Evolutionary conservation across 2,329 filamentous ascomycete species (phyloP).

Genomic region (Colletotrichum godetiae): DNA sequence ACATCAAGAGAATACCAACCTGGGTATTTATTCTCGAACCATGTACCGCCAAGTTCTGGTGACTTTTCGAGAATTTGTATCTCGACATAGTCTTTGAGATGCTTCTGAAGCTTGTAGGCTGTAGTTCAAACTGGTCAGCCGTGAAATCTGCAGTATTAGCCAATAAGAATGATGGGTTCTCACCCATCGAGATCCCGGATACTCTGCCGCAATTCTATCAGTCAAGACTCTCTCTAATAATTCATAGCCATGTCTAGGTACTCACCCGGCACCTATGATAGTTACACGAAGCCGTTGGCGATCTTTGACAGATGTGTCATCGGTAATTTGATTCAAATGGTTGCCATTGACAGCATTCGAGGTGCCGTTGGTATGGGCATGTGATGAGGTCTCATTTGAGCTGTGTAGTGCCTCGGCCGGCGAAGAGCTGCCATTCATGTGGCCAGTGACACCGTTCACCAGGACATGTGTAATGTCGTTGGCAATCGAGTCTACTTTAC

Average conservation of each 20-base stretch:
- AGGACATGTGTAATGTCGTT: not conserved
- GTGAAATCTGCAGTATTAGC: not conserved
- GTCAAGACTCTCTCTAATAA: not conserved
- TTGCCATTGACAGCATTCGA: not conserved
- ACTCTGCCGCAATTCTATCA: not conserved
- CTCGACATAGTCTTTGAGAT: slow-evolving; percentile 37
- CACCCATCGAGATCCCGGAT: not conserved
- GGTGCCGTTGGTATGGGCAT: not conserved
- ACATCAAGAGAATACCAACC: not conserved
- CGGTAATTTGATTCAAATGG: not conserved
- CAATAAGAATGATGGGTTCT: not conserved
- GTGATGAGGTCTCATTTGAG: not conserved
- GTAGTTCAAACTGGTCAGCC: not conserved
- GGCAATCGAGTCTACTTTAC: not conserved
- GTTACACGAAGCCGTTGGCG: not conserved
- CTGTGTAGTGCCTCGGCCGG: not conserved
- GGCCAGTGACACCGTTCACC: not conserved
- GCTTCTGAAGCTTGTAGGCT: slow-evolving; percentile 38
- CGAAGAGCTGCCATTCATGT: not conserved
- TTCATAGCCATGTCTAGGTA: not conserved
- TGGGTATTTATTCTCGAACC: slow-evolving; percentile 53
- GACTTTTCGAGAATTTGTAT: slow-evolving; percentile 56
- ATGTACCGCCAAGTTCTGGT: slow-evolving; percentile 55
- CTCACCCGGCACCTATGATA: not conserved
- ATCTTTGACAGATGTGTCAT: not conserved